Percentiles rank a stretch among this genome's conserved stretches.
phyloP scores from a whole-genome alignment of 148 eudicot genomes.

The Tetragonia tetragonoides region DNA sequence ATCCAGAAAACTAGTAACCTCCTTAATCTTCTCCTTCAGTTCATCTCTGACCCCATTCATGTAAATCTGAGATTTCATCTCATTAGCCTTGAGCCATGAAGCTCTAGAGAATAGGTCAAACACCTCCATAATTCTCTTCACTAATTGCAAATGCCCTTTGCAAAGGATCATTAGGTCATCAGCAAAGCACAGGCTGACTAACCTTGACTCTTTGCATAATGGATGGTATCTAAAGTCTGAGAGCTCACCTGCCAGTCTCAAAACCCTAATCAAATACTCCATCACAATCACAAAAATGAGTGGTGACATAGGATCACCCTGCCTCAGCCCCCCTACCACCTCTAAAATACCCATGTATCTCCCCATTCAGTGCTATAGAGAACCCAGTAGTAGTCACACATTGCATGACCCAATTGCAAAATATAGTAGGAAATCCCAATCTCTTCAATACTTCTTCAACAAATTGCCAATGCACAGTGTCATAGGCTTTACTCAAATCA shows the following conservation, averaged over 20 bases:
- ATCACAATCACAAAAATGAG: neutral
- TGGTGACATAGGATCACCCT: neutral
- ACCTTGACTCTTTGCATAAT: neutral
- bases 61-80: neutral
- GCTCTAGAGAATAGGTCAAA: neutral
- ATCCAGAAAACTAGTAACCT: neutral
- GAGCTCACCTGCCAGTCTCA: neutral
- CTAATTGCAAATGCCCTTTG: neutral
- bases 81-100: neutral
- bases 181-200: neutral
- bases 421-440: neutral
- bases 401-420: neutral
- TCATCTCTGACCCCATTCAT: neutral
- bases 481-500: neutral
- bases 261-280: neutral
- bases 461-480: neutral
- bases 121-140: neutral
- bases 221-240: neutral
- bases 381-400: neutral
- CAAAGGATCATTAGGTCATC: neutral
- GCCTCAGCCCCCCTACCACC: neutral
- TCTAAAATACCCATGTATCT: neutral
- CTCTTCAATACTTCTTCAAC: neutral
- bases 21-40: too few relatives aligned
- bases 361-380: neutral